Evolutionary conservation across 176 grass and related monocot species (phyloP).

Genomic region (Cymbopogon citratus): DNA sequence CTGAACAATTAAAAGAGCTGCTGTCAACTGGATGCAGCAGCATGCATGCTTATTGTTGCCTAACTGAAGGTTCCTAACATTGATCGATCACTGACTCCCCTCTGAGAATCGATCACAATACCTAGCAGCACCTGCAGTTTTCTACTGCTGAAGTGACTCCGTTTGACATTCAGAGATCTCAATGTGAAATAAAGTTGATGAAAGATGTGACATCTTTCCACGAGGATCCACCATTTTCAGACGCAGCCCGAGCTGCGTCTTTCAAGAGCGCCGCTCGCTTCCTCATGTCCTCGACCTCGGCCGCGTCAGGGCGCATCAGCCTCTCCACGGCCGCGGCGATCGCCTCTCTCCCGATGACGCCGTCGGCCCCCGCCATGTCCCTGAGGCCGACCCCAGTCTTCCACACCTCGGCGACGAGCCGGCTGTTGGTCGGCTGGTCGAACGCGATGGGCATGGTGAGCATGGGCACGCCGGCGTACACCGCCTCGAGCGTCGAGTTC

Average conservation of each 20-base stretch:
- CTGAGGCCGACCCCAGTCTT: slow-evolving; percentile 6
- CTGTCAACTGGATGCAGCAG: neutral
- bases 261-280: slow-evolving; percentile 5
- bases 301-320: slow-evolving; percentile 20
- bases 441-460: slow-evolving; percentile 24
- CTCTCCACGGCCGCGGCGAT: slow-evolving; percentile 9
- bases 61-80: neutral
- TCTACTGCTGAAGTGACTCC: no score
- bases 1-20: no score
- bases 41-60: neutral
- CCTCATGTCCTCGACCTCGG: slow-evolving; percentile 13
- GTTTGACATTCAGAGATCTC: neutral
- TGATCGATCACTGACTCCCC: no score
- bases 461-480: slow-evolving; percentile 39
- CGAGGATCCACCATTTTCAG: slow-evolving; percentile 19
- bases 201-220: slow-evolving; percentile 34
- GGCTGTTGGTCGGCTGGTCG: slow-evolving; percentile 35
- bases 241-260: slow-evolving; percentile 11
- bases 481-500: slow-evolving; percentile 43
- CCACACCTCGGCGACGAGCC: slow-evolving; percentile 35
- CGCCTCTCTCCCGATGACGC: slow-evolving; percentile 20
- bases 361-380: neutral
- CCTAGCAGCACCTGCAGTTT: no score
- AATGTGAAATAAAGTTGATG: slow-evolving; percentile 23
- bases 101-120: no score